phyloP scores from a whole-genome alignment of 2,329 filamentous ascomycete species.

The Neurospora sp. region DNA sequence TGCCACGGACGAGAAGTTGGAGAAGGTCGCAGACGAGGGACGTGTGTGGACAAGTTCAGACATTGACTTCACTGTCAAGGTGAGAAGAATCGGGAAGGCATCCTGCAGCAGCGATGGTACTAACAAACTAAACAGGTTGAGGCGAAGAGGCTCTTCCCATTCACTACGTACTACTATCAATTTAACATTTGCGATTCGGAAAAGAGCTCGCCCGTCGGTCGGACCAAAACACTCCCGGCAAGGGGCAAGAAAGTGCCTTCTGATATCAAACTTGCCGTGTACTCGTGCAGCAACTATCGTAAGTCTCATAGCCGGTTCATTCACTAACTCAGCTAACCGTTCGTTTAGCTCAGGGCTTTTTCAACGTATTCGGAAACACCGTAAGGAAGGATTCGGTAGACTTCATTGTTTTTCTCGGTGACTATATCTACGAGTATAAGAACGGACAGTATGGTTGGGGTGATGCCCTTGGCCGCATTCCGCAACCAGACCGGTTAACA shows the following conservation, averaged over 20 bases:
- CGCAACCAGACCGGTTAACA: slow-evolving; percentile 41
- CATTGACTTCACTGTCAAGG: slow-evolving; percentile 67
- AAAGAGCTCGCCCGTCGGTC: slow-evolving; percentile 51
- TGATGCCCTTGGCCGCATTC: slow-evolving; percentile 38
- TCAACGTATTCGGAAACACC: slow-evolving; percentile 50
- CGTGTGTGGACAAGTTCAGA: slow-evolving; percentile 58
- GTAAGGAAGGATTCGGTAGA: slow-evolving; percentile 51
- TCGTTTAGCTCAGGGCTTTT: slow-evolving; percentile 40
- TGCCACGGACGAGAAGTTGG: background rate
- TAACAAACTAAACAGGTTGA: slow-evolving; percentile 40
- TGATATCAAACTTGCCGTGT: slow-evolving; percentile 54
- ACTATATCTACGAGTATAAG: slow-evolving; percentile 55
- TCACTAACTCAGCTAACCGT: background rate
- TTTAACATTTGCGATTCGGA: slow-evolving; percentile 59
- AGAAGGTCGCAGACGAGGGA: slow-evolving; percentile 38
- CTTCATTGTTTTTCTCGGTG: slow-evolving; percentile 50
- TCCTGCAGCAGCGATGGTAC: background rate
- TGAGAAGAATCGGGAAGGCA: slow-evolving; percentile 18
- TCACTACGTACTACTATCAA: slow-evolving; percentile 60
- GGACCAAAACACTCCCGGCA: slow-evolving; percentile 61
- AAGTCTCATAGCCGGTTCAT: slow-evolving; percentile 22
- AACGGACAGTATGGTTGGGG: slow-evolving; percentile 41
- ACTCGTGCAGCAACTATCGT: slow-evolving; percentile 62
- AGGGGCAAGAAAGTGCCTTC: slow-evolving; percentile 43
- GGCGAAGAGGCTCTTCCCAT: slow-evolving; percentile 50